Percentiles rank a stretch among this genome's conserved stretches.
These are phyloP conservation scores for Straminergon stramineum DNA, from an alignment of 225 moss, liverwort and hornwort species.

Conservation along the genomic window DNA sequence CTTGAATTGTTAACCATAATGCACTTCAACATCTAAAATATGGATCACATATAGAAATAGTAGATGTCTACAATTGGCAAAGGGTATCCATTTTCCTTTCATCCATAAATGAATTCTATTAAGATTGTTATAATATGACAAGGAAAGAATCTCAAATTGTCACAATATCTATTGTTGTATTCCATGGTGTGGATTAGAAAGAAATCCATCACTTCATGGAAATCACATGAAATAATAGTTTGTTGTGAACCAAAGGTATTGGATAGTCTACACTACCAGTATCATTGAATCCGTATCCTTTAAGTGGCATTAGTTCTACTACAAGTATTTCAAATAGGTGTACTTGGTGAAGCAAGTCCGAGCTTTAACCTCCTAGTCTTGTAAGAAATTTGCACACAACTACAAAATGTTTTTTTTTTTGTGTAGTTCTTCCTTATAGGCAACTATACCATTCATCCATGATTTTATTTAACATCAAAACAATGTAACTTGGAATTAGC, in stretches of 20 bases:
- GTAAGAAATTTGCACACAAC: neutral
- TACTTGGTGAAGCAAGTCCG: neutral
- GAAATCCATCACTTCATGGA: too few relatives aligned
- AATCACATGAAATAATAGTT: neutral
- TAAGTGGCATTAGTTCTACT: too few relatives aligned
- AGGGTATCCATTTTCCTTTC: neutral
- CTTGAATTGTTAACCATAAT: neutral
- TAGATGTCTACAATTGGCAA: neutral
- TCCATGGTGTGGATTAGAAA: neutral
- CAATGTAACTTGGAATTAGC: neutral
- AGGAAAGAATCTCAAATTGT: neutral
- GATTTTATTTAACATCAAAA: neutral
- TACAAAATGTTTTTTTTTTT: neutral
- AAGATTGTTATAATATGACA: neutral
- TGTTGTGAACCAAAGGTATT: neutral
- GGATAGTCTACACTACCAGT: neutral
- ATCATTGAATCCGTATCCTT: neutral
- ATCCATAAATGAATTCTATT: too few relatives aligned
- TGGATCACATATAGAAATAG: neutral
- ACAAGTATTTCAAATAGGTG: too few relatives aligned
- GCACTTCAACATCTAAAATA: neutral
- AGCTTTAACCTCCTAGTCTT: neutral
- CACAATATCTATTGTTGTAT: too few relatives aligned
- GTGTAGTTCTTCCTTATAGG: neutral
- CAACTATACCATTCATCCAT: neutral